A percentile compares a stretch with the other conserved stretches of the same genome.
phyloP scores from a whole-genome alignment of 768 basidiomycete species.

The Cystofilobasidium capitatum region DNA sequence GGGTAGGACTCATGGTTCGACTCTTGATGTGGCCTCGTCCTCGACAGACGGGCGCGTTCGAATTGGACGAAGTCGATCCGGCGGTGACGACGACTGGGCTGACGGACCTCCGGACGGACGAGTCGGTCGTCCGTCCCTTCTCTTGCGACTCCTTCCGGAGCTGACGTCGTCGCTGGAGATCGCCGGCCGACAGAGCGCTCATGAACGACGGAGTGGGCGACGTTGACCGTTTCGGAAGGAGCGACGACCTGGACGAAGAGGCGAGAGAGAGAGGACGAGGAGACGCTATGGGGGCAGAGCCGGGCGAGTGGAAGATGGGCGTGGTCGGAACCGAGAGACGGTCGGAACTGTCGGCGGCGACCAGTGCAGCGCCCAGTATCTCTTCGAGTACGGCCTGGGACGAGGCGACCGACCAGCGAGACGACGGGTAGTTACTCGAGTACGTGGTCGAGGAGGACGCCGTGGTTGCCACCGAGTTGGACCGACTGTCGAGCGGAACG shows the following conservation, averaged over 20 bases:
- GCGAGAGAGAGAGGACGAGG: not conserved
- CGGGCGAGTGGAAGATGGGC: not conserved
- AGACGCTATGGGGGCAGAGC: not conserved
- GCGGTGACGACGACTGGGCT: not conserved
- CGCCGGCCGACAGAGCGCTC: slow-evolving; percentile 2
- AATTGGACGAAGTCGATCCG: not conserved
- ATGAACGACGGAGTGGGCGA: not conserved
- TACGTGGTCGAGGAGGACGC: not conserved
- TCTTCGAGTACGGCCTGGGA: not conserved
- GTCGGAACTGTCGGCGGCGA: not conserved
- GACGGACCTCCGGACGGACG: not conserved
- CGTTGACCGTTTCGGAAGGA: not conserved
- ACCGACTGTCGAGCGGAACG: not conserved
- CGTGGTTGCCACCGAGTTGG: not conserved
- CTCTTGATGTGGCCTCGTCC: not conserved
- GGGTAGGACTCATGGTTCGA: not conserved
- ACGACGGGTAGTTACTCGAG: not conserved
- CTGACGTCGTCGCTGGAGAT: not conserved
- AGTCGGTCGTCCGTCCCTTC: not conserved
- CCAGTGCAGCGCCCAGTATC: not conserved
- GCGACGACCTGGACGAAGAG: not conserved
- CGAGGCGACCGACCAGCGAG: not conserved
- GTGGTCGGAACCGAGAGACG: not conserved
- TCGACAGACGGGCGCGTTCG: too few species aligned
- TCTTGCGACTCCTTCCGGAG: too few species aligned